A percentile compares a stretch with the other conserved stretches of the same genome.
Conservation (phyloP, 2,329 filamentous ascomycete species). For the Hortaea sp. region DNA sequence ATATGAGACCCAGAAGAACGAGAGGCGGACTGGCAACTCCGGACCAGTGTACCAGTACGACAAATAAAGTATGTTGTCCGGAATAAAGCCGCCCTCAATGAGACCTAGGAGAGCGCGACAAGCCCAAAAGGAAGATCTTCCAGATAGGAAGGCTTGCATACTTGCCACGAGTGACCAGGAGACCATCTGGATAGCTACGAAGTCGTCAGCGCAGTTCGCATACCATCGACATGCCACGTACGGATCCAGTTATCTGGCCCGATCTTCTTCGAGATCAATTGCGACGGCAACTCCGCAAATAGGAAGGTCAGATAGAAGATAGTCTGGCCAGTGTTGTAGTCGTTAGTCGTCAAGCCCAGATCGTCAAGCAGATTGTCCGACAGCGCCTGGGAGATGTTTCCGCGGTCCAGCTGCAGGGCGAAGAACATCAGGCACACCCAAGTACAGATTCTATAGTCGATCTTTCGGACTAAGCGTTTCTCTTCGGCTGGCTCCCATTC, state of each 20-base stretch:
- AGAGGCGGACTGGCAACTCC: conserved; percentile 58
- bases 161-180: conserved; percentile 36
- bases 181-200: conserved; percentile 26
- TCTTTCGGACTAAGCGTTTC: conserved; percentile 44
- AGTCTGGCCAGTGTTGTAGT: conserved; percentile 37
- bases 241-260: conserved; percentile 35
- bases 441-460: conserved; percentile 41
- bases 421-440: conserved; percentile 48
- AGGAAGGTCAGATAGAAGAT: conserved; percentile 80
- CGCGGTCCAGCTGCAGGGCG: conserved; percentile 44
- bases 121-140: conserved; percentile 27
- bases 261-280: conserved; percentile 36
- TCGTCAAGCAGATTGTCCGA: conserved; percentile 39
- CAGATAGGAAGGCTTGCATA: conserved; percentile 24
- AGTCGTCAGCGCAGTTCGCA: neutral
- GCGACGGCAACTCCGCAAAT: conserved; percentile 27
- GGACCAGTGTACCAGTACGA: conserved; percentile 66
- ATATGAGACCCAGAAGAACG: conserved; percentile 60
- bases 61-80: conserved; percentile 55
- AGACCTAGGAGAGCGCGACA: conserved; percentile 32
- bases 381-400: conserved; percentile 31
- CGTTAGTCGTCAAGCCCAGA: conserved; percentile 37
- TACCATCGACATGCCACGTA: neutral
- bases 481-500: conserved; percentile 50
- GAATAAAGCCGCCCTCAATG: conserved; percentile 45